These are phyloP conservation scores for Cutaneotrichosporon cavernicola DNA, from an alignment of 1,284 basidiomycete genomes.

Conservation along the genomic window DNA sequence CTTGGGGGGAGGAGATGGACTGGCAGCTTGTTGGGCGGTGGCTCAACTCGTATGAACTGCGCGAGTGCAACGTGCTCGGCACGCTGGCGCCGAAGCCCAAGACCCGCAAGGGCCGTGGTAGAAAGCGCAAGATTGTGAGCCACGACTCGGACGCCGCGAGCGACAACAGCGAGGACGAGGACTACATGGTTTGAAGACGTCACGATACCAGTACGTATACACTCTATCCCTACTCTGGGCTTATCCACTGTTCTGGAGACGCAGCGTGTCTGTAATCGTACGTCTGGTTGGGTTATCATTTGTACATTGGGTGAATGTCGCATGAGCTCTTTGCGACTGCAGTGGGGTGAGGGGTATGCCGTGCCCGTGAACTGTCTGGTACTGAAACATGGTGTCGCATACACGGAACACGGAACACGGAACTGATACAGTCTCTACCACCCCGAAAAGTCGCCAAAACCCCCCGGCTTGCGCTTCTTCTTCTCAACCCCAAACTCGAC, in stretches of 20 bases:
- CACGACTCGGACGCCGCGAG: background rate
- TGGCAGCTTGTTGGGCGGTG: constrained; percentile 15
- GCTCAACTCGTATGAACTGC: constrained; percentile 13
- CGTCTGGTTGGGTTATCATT: too few species aligned
- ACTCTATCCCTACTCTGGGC: too few species aligned
- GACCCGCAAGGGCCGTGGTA: background rate
- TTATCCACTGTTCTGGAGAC: too few species aligned
- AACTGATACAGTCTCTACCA: constrained; percentile 33
- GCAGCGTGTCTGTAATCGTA: too few species aligned
- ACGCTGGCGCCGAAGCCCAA: background rate
- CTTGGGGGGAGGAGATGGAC: constrained; percentile 16
- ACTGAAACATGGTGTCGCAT: constrained; percentile 1
- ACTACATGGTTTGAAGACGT: background rate
- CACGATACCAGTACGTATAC: too few species aligned
- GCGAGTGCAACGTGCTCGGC: background rate
- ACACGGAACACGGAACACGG: background rate
- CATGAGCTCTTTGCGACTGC: too few species aligned
- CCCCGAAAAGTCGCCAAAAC: constrained; percentile 55
- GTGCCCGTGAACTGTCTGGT: too few species aligned
- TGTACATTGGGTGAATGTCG: background rate
- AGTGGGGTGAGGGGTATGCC: too few species aligned
- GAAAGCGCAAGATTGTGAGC: background rate
- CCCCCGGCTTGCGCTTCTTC: constrained; percentile 52
- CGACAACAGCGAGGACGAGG: constrained; percentile 1
- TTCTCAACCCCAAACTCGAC: constrained; percentile 48